A percentile compares a stretch with the other conserved stretches of the same genome.
Evolutionary conservation across 108 stramenopile species (phyloP).

Genomic region (Pseudonitzschia pungens): DNA sequence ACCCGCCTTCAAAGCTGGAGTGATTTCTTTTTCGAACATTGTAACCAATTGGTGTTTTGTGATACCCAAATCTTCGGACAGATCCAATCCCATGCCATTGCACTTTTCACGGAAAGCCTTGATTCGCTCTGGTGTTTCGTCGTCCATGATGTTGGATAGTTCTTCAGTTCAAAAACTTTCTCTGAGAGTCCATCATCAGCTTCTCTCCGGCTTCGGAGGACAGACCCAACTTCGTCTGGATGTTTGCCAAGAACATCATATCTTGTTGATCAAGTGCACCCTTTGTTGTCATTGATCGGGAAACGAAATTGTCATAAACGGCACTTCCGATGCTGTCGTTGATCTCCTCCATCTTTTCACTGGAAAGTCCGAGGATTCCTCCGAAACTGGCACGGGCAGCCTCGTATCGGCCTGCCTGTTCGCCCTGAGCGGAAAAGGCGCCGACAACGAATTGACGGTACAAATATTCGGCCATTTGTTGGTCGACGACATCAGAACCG

Average conservation of each 20-base stretch:
- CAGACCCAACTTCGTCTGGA: constrained; percentile 80
- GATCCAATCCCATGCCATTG: constrained; percentile 83
- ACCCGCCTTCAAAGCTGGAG: constrained; percentile 71
- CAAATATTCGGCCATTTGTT: constrained; percentile 73
- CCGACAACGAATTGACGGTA: constrained; percentile 87
- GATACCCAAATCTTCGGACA: constrained; percentile 73
- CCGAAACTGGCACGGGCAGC: constrained; percentile 67
- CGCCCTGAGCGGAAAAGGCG: constrained; percentile 73
- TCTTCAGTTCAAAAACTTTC: constrained; percentile 86
- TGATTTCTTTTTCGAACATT: constrained; percentile 80
- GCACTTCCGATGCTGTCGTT: constrained; percentile 71
- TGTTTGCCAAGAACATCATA: constrained; percentile 92
- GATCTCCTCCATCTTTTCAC: constrained; percentile 76
- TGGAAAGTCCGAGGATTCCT: constrained; percentile 79
- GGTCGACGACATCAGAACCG: constrained; percentile 54
- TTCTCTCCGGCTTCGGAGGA: constrained; percentile 73
- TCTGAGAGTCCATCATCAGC: constrained; percentile 73
- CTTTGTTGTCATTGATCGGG: constrained; percentile 76
- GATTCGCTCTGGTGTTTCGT: constrained; percentile 54
- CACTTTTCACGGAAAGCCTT: constrained; percentile 89
- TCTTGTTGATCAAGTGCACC: constrained; percentile 88
- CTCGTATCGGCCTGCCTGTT: constrained; percentile 73
- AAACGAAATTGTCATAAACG: constrained; percentile 89
- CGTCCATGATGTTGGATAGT: constrained; percentile 57
- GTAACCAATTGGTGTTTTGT: constrained; percentile 55